These are phyloP conservation scores for Sanghuangporus baumii DNA, from an alignment of 1,284 basidiomycete species.

Conservation along the genomic window DNA sequence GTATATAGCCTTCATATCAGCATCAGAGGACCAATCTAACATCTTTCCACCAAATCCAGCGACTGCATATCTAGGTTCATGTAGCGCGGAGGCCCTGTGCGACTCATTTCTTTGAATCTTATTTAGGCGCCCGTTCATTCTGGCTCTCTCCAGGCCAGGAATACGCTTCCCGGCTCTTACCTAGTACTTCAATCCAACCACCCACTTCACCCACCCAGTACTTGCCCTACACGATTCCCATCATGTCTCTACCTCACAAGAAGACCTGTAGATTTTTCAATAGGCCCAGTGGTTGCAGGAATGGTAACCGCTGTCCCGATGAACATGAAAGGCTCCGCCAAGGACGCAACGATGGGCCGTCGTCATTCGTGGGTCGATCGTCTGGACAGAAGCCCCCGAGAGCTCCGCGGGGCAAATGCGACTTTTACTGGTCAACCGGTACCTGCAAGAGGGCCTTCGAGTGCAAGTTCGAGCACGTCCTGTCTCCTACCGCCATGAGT, in stretches of 20 bases:
- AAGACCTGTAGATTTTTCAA: conserved; percentile 35
- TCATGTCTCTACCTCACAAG: not conserved
- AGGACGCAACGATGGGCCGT: conserved; percentile 12
- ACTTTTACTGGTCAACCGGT: conserved; percentile 47
- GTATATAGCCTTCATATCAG: not conserved
- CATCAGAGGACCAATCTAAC: not conserved
- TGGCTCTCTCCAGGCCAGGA: not conserved
- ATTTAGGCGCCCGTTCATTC: not conserved
- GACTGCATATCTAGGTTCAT: not conserved
- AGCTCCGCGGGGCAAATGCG: conserved; percentile 41
- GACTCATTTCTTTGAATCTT: not conserved
- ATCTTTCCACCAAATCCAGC: not conserved
- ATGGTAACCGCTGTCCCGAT: conserved; percentile 33
- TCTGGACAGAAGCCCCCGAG: conserved; percentile 20
- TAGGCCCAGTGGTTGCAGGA: conserved; percentile 35
- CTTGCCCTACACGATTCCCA: not conserved
- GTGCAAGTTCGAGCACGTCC: conserved; percentile 42
- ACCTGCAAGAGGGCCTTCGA: conserved; percentile 41
- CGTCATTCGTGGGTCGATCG: conserved; percentile 10
- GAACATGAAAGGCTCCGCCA: conserved; percentile 23
- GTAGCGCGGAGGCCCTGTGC: not conserved
- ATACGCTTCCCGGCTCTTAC: not conserved
- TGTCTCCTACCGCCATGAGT: conserved; percentile 19
- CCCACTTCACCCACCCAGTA: not conserved
- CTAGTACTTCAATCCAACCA: not conserved